Evolutionary conservation across 768 basidiomycete species (phyloP).

Genomic region (Trametes coccinea): DNA sequence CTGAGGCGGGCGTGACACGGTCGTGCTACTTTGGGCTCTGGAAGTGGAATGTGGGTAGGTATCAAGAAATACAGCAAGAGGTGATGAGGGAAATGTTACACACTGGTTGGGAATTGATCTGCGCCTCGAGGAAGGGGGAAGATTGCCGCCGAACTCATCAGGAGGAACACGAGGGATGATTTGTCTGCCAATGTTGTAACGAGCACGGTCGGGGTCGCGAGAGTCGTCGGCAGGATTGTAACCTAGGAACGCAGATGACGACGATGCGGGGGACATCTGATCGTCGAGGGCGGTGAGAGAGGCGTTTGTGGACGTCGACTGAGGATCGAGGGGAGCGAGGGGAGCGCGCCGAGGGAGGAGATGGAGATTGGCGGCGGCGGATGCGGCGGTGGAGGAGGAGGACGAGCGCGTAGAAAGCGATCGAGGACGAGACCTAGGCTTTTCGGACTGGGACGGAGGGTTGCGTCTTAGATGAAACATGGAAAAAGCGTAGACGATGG

Average conservation of each 20-base stretch:
- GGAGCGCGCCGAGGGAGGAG: conserved; percentile 27
- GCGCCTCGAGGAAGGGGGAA: conserved; percentile 22
- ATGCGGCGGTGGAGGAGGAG: conserved; percentile 8
- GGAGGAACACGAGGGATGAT: conserved; percentile 24
- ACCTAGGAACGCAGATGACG: conserved; percentile 24
- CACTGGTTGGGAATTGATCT: conserved; percentile 30
- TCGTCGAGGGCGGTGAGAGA: conserved; percentile 23
- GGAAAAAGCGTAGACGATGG: conserved; percentile 4
- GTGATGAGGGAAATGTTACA: conserved; percentile 12
- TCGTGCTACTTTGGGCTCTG: conserved; percentile 18
- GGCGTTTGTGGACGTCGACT: conserved; percentile 26
- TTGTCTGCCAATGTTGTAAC: conserved; percentile 26
- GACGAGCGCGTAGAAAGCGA: conserved; percentile 16
- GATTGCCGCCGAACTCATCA: conserved; percentile 22
- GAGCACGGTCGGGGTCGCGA: conserved; percentile 24
- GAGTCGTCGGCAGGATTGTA: conserved; percentile 27
- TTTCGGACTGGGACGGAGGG: conserved; percentile 16
- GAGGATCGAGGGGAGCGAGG: conserved; percentile 31
- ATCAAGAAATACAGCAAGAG: neutral
- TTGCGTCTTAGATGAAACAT: conserved; percentile 23
- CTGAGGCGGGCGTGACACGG: conserved; percentile 20
- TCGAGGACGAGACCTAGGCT: conserved; percentile 15
- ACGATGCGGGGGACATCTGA: conserved; percentile 29
- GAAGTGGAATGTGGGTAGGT: conserved; percentile 11
- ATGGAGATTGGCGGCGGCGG: conserved; percentile 12